Evolutionary conservation across 2,329 filamentous ascomycete genomes (phyloP).

Genomic region (Zelopaecilomyces penicillatus): DNA sequence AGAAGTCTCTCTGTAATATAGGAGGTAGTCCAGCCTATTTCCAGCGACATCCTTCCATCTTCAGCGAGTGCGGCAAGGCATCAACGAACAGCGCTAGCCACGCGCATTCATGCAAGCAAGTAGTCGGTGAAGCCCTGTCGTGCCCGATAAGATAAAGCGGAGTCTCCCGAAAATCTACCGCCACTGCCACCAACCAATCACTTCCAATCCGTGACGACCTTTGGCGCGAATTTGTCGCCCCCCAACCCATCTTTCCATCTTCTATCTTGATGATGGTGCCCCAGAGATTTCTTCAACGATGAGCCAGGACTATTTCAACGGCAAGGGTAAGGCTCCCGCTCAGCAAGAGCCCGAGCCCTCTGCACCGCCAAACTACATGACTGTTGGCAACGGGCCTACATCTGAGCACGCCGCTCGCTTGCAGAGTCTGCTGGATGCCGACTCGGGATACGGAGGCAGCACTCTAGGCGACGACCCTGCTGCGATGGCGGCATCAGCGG

Average conservation of each 20-base stretch:
- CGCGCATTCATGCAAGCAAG: background rate
- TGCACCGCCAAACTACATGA: constrained; percentile 65
- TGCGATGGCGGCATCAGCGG: constrained; percentile 14
- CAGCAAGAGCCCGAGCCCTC: constrained; percentile 20
- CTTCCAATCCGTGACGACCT: constrained; percentile 8
- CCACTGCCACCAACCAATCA: constrained; percentile 20
- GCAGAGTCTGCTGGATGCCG: constrained; percentile 71
- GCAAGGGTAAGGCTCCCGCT: constrained; percentile 43
- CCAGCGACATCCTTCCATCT: too few species aligned
- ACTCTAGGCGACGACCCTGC: constrained; percentile 50
- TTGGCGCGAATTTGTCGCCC: constrained; percentile 8
- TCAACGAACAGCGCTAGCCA: background rate
- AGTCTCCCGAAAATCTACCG: constrained; percentile 18
- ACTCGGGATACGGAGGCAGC: constrained; percentile 89
- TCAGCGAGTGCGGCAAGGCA: too few species aligned
- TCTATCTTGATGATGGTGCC: constrained; percentile 25
- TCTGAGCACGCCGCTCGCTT: constrained; percentile 75
- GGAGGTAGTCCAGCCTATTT: too few species aligned
- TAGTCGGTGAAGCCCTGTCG: background rate
- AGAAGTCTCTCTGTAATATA: too few species aligned
- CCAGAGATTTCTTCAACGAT: constrained; percentile 32
- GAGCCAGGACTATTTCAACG: constrained; percentile 51
- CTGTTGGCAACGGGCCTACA: constrained; percentile 72
- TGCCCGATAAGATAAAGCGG: constrained; percentile 9
- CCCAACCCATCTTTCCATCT: constrained; percentile 5